phyloP scores from a whole-genome alignment of 2,329 filamentous ascomycete species.

The Dothideomycetes sp. region DNA sequence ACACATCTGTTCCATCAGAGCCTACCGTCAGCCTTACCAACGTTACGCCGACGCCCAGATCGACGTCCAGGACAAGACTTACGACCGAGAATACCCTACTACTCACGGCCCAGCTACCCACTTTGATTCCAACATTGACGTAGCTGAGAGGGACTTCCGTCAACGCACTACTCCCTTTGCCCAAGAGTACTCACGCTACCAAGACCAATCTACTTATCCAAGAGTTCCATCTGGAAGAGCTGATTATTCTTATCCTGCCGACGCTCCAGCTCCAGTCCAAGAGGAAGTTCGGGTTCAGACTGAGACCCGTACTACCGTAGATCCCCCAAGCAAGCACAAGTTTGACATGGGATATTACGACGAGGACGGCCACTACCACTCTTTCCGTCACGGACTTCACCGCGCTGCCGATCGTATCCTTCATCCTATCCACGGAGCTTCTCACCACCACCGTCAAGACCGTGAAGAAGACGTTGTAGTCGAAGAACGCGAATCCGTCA shows the following conservation, averaged over 20 bases:
- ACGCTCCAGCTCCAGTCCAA: conserved; percentile 22
- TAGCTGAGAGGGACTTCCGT: conserved; percentile 37
- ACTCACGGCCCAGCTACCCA: conserved; percentile 38
- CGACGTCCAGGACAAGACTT: conserved; percentile 47
- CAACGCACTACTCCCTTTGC: conserved; percentile 26
- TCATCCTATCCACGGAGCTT: conserved; percentile 49
- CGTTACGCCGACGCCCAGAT: conserved; percentile 54
- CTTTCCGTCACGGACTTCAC: conserved; percentile 60
- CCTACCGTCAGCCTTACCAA: conserved; percentile 45
- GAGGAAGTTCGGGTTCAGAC: conserved; percentile 40
- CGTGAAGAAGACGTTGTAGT: conserved; percentile 36
- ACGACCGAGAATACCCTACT: conserved; percentile 35
- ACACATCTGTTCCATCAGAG: conserved; percentile 18
- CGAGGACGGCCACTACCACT: conserved; percentile 66
- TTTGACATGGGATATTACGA: conserved; percentile 72
- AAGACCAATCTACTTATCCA: conserved; percentile 22
- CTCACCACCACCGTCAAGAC: conserved; percentile 39
- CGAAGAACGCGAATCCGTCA: conserved; percentile 36
- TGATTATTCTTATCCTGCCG: conserved; percentile 26
- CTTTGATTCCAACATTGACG: conserved; percentile 47
- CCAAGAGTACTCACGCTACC: conserved; percentile 24
- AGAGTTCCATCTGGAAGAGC: conserved; percentile 19
- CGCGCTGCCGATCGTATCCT: conserved; percentile 54
- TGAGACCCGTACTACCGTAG: conserved; percentile 40
- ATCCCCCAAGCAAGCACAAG: conserved; percentile 35